Evolutionary conservation across 768 basidiomycete genomes (phyloP).

Genomic region (Leccinum broughii): DNA sequence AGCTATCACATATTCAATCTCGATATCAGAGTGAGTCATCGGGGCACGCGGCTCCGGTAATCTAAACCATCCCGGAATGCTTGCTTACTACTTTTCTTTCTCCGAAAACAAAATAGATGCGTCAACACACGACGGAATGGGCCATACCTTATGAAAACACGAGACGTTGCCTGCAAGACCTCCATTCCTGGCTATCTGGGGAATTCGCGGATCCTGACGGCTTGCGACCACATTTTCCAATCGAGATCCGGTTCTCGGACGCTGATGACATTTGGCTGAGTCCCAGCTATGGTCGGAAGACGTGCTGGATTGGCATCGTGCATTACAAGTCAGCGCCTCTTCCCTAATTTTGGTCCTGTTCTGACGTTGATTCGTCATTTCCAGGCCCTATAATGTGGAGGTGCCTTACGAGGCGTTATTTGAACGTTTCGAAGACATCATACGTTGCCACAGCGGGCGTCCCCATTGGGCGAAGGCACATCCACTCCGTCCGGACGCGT

Average conservation of each 20-base stretch:
- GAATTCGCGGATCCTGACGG: conserved; percentile 71
- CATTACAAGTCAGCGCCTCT: conserved; percentile 79
- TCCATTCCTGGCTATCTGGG: conserved; percentile 67
- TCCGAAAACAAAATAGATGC: conserved; percentile 45
- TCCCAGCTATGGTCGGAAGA: conserved; percentile 75
- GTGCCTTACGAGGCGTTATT: conserved; percentile 83
- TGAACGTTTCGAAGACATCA: conserved; percentile 68
- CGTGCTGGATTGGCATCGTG: conserved; percentile 97
- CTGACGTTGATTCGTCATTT: neutral
- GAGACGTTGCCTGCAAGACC: conserved; percentile 63
- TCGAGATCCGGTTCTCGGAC: conserved; percentile 89
- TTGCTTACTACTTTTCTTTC: neutral
- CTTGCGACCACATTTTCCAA: conserved; percentile 84
- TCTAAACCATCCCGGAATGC: conserved; percentile 5
- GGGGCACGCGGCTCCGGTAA: neutral
- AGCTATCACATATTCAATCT: conserved; percentile 88
- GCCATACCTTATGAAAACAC: conserved; percentile 77
- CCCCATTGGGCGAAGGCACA: conserved; percentile 99
- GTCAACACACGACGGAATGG: conserved; percentile 95
- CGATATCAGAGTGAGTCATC: conserved; percentile 79
- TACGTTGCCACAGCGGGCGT: conserved; percentile 69
- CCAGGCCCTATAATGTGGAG: conserved; percentile 80
- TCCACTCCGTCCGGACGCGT: conserved; percentile 57
- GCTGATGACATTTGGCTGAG: conserved; percentile 94
- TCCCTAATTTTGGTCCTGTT: neutral